These are phyloP conservation scores for Mariannaea sp. DNA, from an alignment of 2,329 filamentous ascomycete genomes.

Conservation along the genomic window DNA sequence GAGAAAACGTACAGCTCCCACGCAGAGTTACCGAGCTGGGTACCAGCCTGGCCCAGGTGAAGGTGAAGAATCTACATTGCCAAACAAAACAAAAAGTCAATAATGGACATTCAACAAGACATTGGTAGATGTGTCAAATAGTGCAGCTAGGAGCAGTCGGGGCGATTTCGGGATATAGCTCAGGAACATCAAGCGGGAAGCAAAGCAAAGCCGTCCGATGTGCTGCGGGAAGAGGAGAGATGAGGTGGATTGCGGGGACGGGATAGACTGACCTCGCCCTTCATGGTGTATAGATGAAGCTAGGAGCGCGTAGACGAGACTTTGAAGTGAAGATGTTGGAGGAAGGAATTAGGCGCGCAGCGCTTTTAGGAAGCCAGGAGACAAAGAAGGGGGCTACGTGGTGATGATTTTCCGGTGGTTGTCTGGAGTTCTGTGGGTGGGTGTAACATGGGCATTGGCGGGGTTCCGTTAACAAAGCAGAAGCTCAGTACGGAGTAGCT, in stretches of 20 bases:
- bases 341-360: slow-evolving; percentile 42
- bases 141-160: slow-evolving; percentile 9
- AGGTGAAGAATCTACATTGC: slow-evolving; percentile 63
- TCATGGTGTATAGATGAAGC: slow-evolving; percentile 51
- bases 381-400: slow-evolving; percentile 37
- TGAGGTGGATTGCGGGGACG: slow-evolving; percentile 7
- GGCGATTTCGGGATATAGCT: slow-evolving; percentile 4
- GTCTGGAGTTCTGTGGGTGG: slow-evolving; percentile 40
- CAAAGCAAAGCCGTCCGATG: slow-evolving; percentile 17
- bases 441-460: slow-evolving; percentile 32
- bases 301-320: slow-evolving; percentile 29
- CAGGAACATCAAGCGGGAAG: slow-evolving; percentile 31
- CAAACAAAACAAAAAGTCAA: slow-evolving; percentile 24
- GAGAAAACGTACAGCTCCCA: slow-evolving; percentile 71
- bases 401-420: slow-evolving; percentile 44
- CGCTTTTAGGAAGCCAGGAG: slow-evolving; percentile 34
- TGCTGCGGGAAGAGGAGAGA: slow-evolving; percentile 8
- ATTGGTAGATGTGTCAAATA: slow-evolving; percentile 10
- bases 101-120: slow-evolving; percentile 25
- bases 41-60: slow-evolving; percentile 71
- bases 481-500: neutral
- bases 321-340: slow-evolving; percentile 29
- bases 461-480: slow-evolving; percentile 34
- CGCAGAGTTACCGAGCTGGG: slow-evolving; percentile 74
- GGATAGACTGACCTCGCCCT: slow-evolving; percentile 57